phyloP scores from a whole-genome alignment of 495 filamentous ascomycete species.

The Aspergillus taichungensis region DNA sequence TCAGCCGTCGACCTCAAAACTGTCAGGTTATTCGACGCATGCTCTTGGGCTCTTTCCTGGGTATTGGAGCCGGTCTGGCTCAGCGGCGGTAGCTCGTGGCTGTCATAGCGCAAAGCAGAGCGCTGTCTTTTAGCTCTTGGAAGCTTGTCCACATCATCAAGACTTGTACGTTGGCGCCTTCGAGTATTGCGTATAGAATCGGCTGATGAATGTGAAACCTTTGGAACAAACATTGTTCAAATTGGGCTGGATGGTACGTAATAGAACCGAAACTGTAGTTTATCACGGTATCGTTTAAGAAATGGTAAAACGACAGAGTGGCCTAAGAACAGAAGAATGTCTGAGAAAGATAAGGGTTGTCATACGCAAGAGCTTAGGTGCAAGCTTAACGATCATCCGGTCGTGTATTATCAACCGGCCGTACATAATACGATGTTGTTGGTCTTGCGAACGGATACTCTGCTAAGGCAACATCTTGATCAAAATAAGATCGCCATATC shows the following conservation, averaged over 20 bases:
- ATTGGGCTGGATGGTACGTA: not conserved
- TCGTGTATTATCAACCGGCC: no score
- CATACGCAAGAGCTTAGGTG: no score
- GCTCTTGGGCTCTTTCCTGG: conserved; percentile 13
- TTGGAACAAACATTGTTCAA: conserved; percentile 54
- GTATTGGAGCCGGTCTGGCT: conserved; percentile 11
- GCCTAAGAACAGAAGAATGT: not conserved
- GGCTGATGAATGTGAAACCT: conserved; percentile 35
- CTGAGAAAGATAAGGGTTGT: no score
- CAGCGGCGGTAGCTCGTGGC: conserved; percentile 26
- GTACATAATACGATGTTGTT: no score
- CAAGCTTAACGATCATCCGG: no score
- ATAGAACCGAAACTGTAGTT: not conserved
- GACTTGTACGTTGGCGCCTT: conserved; percentile 57
- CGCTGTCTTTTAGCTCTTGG: conserved; percentile 68
- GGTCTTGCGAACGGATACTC: no score
- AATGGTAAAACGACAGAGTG: no score
- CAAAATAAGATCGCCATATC: no score
- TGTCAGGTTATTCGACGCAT: conserved; percentile 2
- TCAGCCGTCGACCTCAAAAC: conserved; percentile 3
- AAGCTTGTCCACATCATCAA: conserved; percentile 53
- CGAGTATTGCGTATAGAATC: conserved; percentile 50
- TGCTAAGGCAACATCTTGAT: no score
- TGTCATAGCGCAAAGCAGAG: conserved; percentile 49
- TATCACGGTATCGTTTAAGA: not conserved